Conservation (phyloP, 257 asterid species). For the Parsonsia alboflavescens region DNA sequence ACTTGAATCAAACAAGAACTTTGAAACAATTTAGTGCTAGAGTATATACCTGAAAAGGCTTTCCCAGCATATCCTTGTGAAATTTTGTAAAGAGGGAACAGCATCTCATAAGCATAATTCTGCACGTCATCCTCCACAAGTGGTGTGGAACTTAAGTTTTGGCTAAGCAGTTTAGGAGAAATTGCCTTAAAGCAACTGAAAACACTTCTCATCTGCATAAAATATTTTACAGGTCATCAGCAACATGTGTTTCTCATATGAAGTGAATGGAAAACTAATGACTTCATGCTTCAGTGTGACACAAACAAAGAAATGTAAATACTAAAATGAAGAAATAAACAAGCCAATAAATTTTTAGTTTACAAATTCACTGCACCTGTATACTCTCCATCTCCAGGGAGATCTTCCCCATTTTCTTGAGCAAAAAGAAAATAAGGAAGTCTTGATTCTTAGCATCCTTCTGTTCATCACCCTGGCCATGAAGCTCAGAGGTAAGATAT, state of each 20-base stretch:
- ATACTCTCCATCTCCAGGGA: slow-evolving; percentile 56
- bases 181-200: slow-evolving; percentile 64
- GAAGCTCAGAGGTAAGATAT: slow-evolving; percentile 47
- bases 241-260: slow-evolving; percentile 15
- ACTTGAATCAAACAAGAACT: neutral
- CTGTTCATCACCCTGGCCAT: slow-evolving; percentile 25
- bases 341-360: neutral
- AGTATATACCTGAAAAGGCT: slow-evolving; percentile 60
- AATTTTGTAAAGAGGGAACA: slow-evolving; percentile 77
- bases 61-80: slow-evolving; percentile 75
- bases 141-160: slow-evolving; percentile 21
- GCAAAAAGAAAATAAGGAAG: slow-evolving; percentile 60
- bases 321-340: neutral
- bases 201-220: slow-evolving; percentile 71
- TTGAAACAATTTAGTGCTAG: neutral
- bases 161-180: slow-evolving; percentile 51
- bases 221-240: neutral
- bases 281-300: neutral
- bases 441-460: slow-evolving; percentile 24
- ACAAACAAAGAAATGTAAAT: neutral
- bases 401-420: slow-evolving; percentile 74
- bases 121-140: slow-evolving; percentile 35
- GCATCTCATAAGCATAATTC: slow-evolving; percentile 55
- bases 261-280: neutral
- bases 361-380: slow-evolving; percentile 42